Percentiles rank a stretch among this genome's conserved stretches.
Evolutionary conservation across 148 eudicot species (phyloP).

Genomic region (Rheum nobile): DNA sequence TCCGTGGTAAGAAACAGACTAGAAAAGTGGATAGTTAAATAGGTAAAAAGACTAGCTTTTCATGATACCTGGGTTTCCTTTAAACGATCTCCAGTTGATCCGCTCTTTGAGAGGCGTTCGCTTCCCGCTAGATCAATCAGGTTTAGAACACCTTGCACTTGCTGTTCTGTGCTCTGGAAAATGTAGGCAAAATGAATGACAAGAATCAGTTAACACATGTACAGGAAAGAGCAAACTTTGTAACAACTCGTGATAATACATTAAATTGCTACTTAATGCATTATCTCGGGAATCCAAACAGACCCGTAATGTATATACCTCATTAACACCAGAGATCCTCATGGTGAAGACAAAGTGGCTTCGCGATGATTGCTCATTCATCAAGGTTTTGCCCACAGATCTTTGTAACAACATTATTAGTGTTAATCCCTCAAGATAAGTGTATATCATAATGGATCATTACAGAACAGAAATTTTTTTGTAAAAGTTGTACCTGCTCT

Average conservation of each 20-base stretch:
- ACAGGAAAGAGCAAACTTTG: neutral
- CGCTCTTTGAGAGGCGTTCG: constrained; percentile 97
- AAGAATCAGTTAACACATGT: neutral
- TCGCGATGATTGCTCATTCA: constrained; percentile 98
- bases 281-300: too few relatives aligned
- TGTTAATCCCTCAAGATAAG: neutral
- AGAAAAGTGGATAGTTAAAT: neutral
- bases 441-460: neutral
- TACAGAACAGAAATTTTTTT: too few relatives aligned
- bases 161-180: constrained; percentile 82
- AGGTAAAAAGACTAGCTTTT: neutral
- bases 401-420: constrained; percentile 20
- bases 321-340: constrained; percentile 81
- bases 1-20: neutral
- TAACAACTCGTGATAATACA: neutral
- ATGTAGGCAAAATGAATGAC: neutral
- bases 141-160: constrained; percentile 87
- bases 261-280: too few relatives aligned
- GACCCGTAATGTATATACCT: constrained; percentile 36
- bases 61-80: constrained; percentile 83
- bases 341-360: constrained; percentile 94
- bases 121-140: constrained; percentile 98
- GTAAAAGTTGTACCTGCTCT: constrained; percentile 64
- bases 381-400: constrained; percentile 88
- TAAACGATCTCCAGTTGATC: constrained; percentile 83